Conservation (phyloP, 108 stramenopile species). For the Chaetoceros tenuissimus region DNA sequence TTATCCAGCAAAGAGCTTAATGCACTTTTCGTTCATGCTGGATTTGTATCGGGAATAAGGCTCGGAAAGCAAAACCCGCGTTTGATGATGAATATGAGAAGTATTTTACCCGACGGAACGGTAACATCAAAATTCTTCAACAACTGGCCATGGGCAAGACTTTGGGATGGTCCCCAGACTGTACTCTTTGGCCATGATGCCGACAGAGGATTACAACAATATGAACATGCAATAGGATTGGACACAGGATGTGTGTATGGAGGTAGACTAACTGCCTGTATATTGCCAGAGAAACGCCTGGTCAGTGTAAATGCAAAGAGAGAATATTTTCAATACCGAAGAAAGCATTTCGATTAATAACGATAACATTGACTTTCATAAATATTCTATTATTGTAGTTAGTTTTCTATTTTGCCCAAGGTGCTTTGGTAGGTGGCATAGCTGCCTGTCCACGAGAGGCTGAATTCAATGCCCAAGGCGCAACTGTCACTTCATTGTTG, state of each 20-base stretch:
- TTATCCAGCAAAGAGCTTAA: constrained; percentile 79
- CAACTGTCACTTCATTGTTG: constrained; percentile 27
- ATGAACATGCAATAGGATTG: constrained; percentile 86
- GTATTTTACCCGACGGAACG: constrained; percentile 74
- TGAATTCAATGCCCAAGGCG: constrained; percentile 35
- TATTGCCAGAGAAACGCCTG: constrained; percentile 84
- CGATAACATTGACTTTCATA: too few relatives aligned
- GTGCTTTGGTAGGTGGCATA: constrained; percentile 35
- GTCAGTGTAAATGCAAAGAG: constrained; percentile 71
- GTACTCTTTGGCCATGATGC: constrained; percentile 95
- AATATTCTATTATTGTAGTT: too few relatives aligned
- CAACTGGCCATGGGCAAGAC: constrained; percentile 85
- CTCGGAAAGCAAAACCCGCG: constrained; percentile 65
- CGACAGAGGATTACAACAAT: constrained; percentile 83
- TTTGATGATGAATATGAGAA: constrained; percentile 74
- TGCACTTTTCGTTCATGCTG: constrained; percentile 90
- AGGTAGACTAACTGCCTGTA: constrained; percentile 84
- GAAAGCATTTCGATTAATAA: constrained; percentile 76
- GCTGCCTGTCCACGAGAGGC: constrained; percentile 2
- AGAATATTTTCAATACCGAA: constrained; percentile 79
- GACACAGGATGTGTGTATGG: constrained; percentile 97
- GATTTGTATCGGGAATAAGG: constrained; percentile 76
- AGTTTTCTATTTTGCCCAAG: constrained; percentile 46
- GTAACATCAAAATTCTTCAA: constrained; percentile 90
- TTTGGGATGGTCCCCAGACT: constrained; percentile 91